A percentile compares a stretch with the other conserved stretches of the same genome.
Evolutionary conservation across 2,329 filamentous ascomycete species (phyloP).

Genomic region (Fusarium longipes): DNA sequence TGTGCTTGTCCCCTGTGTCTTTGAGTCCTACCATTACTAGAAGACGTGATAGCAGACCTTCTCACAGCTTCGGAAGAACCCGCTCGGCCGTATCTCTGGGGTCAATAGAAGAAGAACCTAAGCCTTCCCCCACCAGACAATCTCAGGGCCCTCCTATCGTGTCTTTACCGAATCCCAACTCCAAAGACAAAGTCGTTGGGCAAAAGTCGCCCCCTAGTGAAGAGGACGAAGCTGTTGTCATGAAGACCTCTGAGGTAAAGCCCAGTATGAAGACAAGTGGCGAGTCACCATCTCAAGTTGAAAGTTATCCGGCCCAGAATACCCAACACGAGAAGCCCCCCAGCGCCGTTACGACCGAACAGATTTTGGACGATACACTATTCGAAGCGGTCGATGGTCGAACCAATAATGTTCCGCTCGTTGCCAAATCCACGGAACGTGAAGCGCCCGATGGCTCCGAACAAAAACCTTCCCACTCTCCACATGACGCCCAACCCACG

Average conservation of each 20-base stretch:
- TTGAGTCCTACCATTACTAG: slow-evolving; percentile 50
- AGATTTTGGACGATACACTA: neutral
- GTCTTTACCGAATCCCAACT: slow-evolving; percentile 41
- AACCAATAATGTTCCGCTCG: neutral
- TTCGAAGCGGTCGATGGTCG: slow-evolving; percentile 2
- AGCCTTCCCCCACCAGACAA: slow-evolving; percentile 28
- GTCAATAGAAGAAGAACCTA: slow-evolving; percentile 60
- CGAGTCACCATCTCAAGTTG: slow-evolving; percentile 25
- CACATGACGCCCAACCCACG: neutral
- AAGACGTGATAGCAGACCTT: slow-evolving; percentile 49
- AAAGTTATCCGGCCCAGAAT: slow-evolving; percentile 25
- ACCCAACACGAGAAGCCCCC: slow-evolving; percentile 3
- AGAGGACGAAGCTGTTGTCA: slow-evolving; percentile 57
- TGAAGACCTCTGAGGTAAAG: slow-evolving; percentile 41
- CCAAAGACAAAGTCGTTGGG: slow-evolving; percentile 27
- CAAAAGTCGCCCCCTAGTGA: slow-evolving; percentile 48
- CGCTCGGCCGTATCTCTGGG: slow-evolving; percentile 56
- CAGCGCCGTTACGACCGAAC: neutral
- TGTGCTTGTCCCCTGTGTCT: slow-evolving; percentile 50
- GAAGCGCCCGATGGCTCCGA: neutral
- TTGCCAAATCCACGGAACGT: slow-evolving; percentile 4
- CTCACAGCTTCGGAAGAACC: slow-evolving; percentile 51
- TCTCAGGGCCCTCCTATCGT: slow-evolving; percentile 31
- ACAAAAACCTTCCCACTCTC: neutral
- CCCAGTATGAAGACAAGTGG: slow-evolving; percentile 26